Evolutionary conservation across 2,329 filamentous ascomycete genomes (phyloP), one percentile per base, ranked within the genome.

Genomic region (Arthroderma sp.): DNA sequence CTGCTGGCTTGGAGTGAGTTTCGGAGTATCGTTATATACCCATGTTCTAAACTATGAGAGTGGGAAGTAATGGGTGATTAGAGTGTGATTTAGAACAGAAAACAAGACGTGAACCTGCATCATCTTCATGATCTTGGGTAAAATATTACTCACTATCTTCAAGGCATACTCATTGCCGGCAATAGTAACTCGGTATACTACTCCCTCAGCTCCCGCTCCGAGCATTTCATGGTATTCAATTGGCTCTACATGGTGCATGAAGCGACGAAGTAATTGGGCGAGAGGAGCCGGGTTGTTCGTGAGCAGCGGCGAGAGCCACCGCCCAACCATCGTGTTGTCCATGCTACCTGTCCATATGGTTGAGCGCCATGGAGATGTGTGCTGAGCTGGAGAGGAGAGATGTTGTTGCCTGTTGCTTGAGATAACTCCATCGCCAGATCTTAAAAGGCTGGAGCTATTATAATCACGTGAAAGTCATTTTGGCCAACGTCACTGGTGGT

Each of bases 231-330:
- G 28, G 7, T 21, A 56, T 6, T 37, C 23, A 25, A 58, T 49
- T 9, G 53, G 56, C 47, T 60, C 52, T 19, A 37, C 54, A 28
- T 60, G 56, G 49, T 60, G 59, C 21, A 56, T 54, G 23, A 58
- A 60, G 6, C 54, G 56, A 35, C 59, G 59, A 8, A 60, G 59
- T 43, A 54, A 47, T 8, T 19, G 49, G 38, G 56, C n/a, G n/a
- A n/a, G 53, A 44, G 53, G 44, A n/a, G 51, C 51, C 2, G 56
- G 56, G 31, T 58, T 54, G 21, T 56, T 57, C 59, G 59, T 61
- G 9, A 39, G 56, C 21, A 58, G 56, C 33, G 54, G 51, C 9
- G 52, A 58, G 52, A 58, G 56, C 56, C 51, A 58, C 1, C 39
- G 38, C 11, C 52, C 56, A n/a, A 58, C 55, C 52, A 58, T 55